These are phyloP conservation scores for Suhomyces sp. DNA, from an alignment of 805 yeast genomes.

Conservation along the genomic window DNA sequence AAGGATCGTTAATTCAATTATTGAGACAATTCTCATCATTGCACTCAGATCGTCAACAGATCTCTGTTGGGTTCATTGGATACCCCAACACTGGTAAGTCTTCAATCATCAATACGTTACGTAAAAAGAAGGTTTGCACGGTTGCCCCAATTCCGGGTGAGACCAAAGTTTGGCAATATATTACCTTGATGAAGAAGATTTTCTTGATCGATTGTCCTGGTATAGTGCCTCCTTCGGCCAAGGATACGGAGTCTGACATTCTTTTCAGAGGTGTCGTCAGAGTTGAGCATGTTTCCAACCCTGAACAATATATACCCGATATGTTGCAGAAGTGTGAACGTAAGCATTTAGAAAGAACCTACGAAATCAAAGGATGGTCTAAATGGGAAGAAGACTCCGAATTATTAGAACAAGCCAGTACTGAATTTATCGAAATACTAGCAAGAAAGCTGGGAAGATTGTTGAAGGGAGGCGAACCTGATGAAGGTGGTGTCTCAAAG, in stretches of 20 bases:
- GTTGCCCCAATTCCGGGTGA: constrained; percentile 99
- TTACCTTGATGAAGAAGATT: constrained; percentile 92
- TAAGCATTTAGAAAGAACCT: constrained; percentile 91
- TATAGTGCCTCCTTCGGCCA: constrained; percentile 92
- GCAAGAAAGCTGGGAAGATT: constrained; percentile 93
- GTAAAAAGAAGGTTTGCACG: constrained; percentile 92
- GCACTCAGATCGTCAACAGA: constrained; percentile 91
- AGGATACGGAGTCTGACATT: constrained; percentile 88
- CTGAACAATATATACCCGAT: constrained; percentile 93
- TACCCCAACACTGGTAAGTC: constrained; percentile 99
- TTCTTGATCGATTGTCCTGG: constrained; percentile 98
- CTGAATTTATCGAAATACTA: constrained; percentile 80
- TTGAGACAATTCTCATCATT: constrained; percentile 88
- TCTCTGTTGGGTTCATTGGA: constrained; percentile 95
- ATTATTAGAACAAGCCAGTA: constrained; percentile 43
- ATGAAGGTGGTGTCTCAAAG: constrained; percentile 89
- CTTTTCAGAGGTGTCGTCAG: constrained; percentile 96
- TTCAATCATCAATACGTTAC: constrained; percentile 87
- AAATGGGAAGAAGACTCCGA: constrained; percentile 44
- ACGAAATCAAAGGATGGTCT: constrained; percentile 89
- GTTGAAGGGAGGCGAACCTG: constrained; percentile 97
- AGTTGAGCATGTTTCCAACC: constrained; percentile 94
- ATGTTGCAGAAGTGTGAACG: constrained; percentile 80
- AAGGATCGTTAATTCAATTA: constrained; percentile 91
- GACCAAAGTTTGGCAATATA: constrained; percentile 98